Evolutionary conservation across 306 rosid genomes (phyloP).

Genomic region (Potentilla sterilis): DNA sequence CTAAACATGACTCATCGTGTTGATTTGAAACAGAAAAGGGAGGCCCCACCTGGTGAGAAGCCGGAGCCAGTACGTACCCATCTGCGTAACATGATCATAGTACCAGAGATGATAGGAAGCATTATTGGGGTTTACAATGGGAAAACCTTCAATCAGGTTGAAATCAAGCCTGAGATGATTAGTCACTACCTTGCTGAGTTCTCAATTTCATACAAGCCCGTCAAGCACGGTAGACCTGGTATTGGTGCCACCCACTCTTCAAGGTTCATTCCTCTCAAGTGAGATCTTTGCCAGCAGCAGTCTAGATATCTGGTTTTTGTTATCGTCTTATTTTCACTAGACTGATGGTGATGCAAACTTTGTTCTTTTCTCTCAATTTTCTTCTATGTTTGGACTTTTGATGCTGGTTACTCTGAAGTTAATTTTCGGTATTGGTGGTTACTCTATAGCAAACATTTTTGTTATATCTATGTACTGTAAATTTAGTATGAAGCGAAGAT

Average conservation of each 20-base stretch:
- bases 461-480: no score
- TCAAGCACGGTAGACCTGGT: slow-evolving; percentile 97
- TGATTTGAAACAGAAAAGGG: slow-evolving; percentile 59
- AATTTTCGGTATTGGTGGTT: background rate
- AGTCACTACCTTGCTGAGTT: slow-evolving; percentile 90
- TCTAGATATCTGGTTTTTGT: slow-evolving; percentile 12
- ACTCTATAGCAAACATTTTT: no score
- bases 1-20: no score
- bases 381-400: slow-evolving; percentile 1
- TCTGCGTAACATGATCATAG: slow-evolving; percentile 87
- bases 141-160: slow-evolving; percentile 91
- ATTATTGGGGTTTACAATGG: slow-evolving; percentile 91
- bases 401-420: slow-evolving; percentile 1
- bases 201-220: slow-evolving; percentile 94
- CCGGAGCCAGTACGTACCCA: slow-evolving; percentile 93
- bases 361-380: slow-evolving; percentile 17
- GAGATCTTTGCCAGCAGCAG: slow-evolving; percentile 28
- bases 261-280: slow-evolving; percentile 96
- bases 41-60: slow-evolving; percentile 89
- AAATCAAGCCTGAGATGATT: slow-evolving; percentile 89
- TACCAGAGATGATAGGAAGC: slow-evolving; percentile 92
- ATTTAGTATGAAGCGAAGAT: no score
- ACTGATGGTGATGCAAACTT: slow-evolving; percentile 34
- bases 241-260: slow-evolving; percentile 99
- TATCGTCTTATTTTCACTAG: slow-evolving; percentile 18